Conservation (phyloP, 2,329 filamentous ascomycete genomes). For the Talaromyces amestolkiae region DNA sequence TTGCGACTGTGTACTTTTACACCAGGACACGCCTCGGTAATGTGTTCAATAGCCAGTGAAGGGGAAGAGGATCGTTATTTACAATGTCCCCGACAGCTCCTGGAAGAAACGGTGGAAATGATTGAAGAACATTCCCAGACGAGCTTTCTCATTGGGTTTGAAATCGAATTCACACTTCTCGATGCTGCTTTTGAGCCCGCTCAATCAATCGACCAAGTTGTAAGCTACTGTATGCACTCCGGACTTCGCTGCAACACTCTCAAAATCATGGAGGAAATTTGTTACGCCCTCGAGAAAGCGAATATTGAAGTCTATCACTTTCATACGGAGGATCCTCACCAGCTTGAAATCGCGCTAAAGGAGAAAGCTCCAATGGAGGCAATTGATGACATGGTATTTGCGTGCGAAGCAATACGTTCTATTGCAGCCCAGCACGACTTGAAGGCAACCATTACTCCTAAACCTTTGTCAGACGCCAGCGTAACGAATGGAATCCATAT, state of each 20-base stretch:
- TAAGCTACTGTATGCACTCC: not conserved
- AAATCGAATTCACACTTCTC: slow-evolving; percentile 1
- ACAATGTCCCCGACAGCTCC: not conserved
- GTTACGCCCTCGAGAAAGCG: not conserved
- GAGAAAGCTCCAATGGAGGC: not conserved
- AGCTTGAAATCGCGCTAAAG: slow-evolving; percentile 3
- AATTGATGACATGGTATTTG: not conserved
- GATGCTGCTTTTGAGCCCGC: not conserved
- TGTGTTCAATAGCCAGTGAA: not conserved
- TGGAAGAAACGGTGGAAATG: not conserved
- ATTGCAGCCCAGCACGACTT: not conserved
- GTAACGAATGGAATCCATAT: not conserved
- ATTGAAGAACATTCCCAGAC: not conserved
- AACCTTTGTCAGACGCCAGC: not conserved
- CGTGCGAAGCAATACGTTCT: not conserved
- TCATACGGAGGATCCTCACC: not conserved
- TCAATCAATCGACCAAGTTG: not conserved
- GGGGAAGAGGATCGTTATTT: not conserved
- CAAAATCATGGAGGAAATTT: not conserved
- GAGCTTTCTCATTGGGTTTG: not conserved
- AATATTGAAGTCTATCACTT: slow-evolving; percentile 1
- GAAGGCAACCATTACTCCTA: slow-evolving; percentile 1
- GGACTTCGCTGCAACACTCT: not conserved
- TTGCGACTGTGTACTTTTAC: not conserved
- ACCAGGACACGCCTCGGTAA: not conserved